Percentiles rank a stretch among this genome's conserved stretches.
Evolutionary conservation across 2,329 filamentous ascomycete genomes (phyloP).

Genomic region (Botrytis tulipae): DNA sequence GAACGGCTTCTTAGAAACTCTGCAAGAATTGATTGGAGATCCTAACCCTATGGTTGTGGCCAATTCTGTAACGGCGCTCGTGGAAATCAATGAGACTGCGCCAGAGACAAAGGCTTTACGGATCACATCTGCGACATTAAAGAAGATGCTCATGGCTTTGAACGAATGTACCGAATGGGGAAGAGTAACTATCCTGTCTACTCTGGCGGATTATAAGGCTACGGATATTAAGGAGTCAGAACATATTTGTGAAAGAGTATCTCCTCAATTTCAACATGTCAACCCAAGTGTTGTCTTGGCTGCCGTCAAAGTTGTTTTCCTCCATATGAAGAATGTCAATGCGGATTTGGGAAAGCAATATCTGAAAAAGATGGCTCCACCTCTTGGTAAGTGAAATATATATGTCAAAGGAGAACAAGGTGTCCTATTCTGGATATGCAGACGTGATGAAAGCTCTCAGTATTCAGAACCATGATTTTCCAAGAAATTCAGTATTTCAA

Average conservation of each 20-base stretch:
- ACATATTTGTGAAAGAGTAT: constrained; percentile 94
- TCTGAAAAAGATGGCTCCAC: constrained; percentile 97
- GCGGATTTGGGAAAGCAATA: constrained; percentile 79
- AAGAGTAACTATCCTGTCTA: constrained; percentile 86
- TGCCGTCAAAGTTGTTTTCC: constrained; percentile 96
- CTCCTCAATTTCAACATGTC: constrained; percentile 96
- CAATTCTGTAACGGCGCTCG: constrained; percentile 90
- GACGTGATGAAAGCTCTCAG: background rate
- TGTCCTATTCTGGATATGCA: background rate
- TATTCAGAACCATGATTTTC: background rate
- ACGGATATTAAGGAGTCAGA: constrained; percentile 92
- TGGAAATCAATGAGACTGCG: constrained; percentile 85
- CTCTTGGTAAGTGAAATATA: constrained; percentile 63
- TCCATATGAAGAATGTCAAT: constrained; percentile 86
- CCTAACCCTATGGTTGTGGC: constrained; percentile 99
- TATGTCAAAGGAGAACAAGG: background rate
- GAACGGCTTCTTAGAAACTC: constrained; percentile 88
- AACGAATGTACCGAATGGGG: constrained; percentile 99
- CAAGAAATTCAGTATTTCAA: background rate
- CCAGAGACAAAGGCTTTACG: constrained; percentile 86
- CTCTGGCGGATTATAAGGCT: constrained; percentile 83
- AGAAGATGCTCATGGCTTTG: constrained; percentile 93
- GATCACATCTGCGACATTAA: constrained; percentile 78
- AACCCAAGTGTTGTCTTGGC: constrained; percentile 95
- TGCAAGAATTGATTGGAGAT: constrained; percentile 95